A percentile compares a stretch with the other conserved stretches of the same genome.
These are phyloP conservation scores for Amaranthus cruentus DNA, from an alignment of 148 eudicot genomes.

Conservation along the genomic window DNA sequence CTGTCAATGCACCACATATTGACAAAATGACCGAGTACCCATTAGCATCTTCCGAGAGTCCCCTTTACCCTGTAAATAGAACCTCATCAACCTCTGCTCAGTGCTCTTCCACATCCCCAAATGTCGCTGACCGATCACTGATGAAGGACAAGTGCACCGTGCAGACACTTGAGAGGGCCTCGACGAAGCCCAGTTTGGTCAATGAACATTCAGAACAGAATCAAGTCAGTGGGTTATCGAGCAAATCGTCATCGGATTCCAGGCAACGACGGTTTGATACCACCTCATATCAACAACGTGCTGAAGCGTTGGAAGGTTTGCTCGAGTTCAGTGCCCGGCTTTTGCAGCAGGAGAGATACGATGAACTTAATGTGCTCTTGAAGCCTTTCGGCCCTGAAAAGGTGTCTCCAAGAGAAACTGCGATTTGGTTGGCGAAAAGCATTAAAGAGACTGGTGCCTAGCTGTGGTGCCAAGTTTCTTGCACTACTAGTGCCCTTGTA, in stretches of 20 bases:
- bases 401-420: conserved; percentile 92
- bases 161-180: conserved; percentile 37
- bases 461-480: background rate
- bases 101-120: conserved; percentile 54
- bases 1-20: conserved; percentile 84
- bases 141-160: conserved; percentile 84
- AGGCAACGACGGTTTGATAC: conserved; percentile 65
- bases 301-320: conserved; percentile 89
- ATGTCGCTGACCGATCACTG: conserved; percentile 40
- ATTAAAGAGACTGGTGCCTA: conserved; percentile 56
- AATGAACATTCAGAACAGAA: conserved; percentile 40
- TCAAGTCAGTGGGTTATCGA: conserved; percentile 38
- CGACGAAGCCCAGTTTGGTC: conserved; percentile 18
- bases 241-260: conserved; percentile 58
- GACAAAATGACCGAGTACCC: conserved; percentile 80
- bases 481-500: conserved; percentile 18
- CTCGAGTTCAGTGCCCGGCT: conserved; percentile 90
- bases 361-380: conserved; percentile 71
- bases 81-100: conserved; percentile 57
- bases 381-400: conserved; percentile 87
- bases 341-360: conserved; percentile 72
- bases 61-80: conserved; percentile 34
- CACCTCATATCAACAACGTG: conserved; percentile 81
- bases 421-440: conserved; percentile 94
- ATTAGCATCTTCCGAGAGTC: conserved; percentile 55